Evolutionary conservation across 2,329 filamentous ascomycete genomes (phyloP).

Genomic region (Shiraia bambusicola): DNA sequence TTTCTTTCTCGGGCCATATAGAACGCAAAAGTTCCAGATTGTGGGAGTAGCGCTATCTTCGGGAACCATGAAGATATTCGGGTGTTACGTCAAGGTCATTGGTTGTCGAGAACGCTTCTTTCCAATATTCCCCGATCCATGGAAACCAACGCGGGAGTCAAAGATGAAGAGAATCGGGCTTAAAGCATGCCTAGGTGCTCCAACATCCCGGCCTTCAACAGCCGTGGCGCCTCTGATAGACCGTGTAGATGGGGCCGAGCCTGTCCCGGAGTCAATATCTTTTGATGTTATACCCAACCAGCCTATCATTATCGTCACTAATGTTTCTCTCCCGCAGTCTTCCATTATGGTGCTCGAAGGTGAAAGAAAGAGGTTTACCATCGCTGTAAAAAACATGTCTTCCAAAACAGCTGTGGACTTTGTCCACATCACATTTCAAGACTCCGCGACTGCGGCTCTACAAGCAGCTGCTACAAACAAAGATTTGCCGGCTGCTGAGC

Average conservation of each 20-base stretch:
- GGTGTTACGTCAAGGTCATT: conserved; percentile 75
- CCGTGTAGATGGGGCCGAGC: conserved; percentile 25
- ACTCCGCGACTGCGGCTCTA: conserved; percentile 78
- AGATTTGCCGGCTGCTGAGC: conserved; percentile 73
- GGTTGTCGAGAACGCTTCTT: conserved; percentile 83
- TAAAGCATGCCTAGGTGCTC: conserved; percentile 50
- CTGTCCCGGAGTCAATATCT: conserved; percentile 50
- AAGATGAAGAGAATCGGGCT: conserved; percentile 79
- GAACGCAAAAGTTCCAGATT: conserved; percentile 76
- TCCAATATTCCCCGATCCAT: conserved; percentile 76
- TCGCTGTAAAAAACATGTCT: conserved; percentile 80
- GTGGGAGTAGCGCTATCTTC: conserved; percentile 65
- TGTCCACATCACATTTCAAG: conserved; percentile 82
- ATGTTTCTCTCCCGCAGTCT: conserved; percentile 76
- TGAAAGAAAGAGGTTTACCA: conserved; percentile 73
- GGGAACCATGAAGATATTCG: conserved; percentile 72
- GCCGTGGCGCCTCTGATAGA: conserved; percentile 29
- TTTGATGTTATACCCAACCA: conserved; percentile 79
- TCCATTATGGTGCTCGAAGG: conserved; percentile 93
- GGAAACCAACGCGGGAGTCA: conserved; percentile 66
- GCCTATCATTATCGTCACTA: conserved; percentile 73
- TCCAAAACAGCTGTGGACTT: conserved; percentile 72
- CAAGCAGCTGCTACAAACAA: conserved; percentile 74
- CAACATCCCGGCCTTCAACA: conserved; percentile 46
- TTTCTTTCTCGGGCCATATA: conserved; percentile 74